Evolutionary conservation across 805 yeast genomes (phyloP).

Genomic region (Hanseniaspora taiwanica): DNA sequence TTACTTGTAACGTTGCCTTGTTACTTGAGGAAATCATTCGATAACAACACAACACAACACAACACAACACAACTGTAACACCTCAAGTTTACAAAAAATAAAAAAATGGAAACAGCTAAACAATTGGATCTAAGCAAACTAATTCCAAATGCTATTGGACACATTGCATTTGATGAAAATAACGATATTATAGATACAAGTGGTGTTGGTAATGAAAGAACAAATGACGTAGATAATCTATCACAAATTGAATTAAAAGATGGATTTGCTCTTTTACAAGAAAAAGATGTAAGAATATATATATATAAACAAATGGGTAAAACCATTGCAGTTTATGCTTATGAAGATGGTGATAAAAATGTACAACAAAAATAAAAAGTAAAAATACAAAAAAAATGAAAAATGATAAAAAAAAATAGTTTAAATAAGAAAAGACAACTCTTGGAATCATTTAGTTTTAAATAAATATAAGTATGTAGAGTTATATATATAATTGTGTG

Average conservation of each 20-base stretch:
- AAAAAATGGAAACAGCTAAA: slow-evolving; percentile 1
- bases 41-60: neutral
- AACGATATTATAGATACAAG: slow-evolving; percentile 18
- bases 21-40: neutral
- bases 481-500: neutral
- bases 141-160: slow-evolving; percentile 18
- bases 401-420: too few species aligned
- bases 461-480: neutral
- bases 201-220: slow-evolving; percentile 19
- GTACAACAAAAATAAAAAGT: neutral
- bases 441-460: neutral
- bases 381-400: too few species aligned
- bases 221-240: slow-evolving; percentile 14
- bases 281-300: slow-evolving; percentile 11
- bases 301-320: slow-evolving; percentile 17
- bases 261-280: slow-evolving; percentile 16
- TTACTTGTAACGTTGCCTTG: too few species aligned
- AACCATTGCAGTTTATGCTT: slow-evolving; percentile 16
- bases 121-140: slow-evolving; percentile 7
- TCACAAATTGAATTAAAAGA: slow-evolving; percentile 13
- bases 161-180: slow-evolving; percentile 20
- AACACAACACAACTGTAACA: neutral
- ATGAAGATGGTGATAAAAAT: neutral
- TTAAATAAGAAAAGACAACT: too few species aligned
- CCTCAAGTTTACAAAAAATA: too few species aligned